Base-by-base conservation (phyloP, 2,329 filamentous ascomycete genomes). In the Arthrobotrys conoides region DNA sequence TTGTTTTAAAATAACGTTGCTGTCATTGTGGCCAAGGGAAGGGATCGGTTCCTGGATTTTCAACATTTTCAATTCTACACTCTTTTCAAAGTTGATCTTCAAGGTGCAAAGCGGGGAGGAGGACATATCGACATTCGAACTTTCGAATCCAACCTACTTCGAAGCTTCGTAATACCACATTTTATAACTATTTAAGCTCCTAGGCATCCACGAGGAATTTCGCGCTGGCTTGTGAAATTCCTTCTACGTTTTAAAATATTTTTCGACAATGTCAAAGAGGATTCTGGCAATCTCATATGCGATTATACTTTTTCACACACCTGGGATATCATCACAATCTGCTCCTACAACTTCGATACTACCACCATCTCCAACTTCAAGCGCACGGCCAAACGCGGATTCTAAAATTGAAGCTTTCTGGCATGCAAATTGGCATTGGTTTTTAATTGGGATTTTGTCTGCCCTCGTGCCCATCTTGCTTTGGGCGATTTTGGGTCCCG, bases 371-470 rank as follows among this genome's bases (percentile, higher is more conserved):
- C 18, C 64, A 33, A 71, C 61, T 2, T 49, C 57, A n/a, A 70
- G 3, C 18, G 22, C 49, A 30, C n/a, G 22, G 10, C 20, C 46
- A 69, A 41, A 44, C 18, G 22, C 65, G 12, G 53, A 38, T 22
- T 55, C 67, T 3, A 33, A 46, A 14, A n/a, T 66, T 18, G 67
- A 66, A 9, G 55, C 38, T 46, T 77, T 77, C 33, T 77, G 73
- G 73, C 67, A 77, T 12, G n/a, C 65, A 55, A 77, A 77, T 27
- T 77, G 73, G 73, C 61, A 71, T 18, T 77, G 73, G 73, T 77
- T 77, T 49, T 53, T 77, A 22, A 64, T 77, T 41, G 73, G 59
- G 1, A 44, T 77, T 48, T 10, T 71, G 24, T 46, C 59, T 16
- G 61, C 55, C n/a, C 18, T 55, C 1, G 49, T 77, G 24, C 73